A percentile compares a stretch with the other conserved stretches of the same genome.
Conservation (phyloP, 1,139 yeast genomes). For the Hanseniaspora sp. region DNA sequence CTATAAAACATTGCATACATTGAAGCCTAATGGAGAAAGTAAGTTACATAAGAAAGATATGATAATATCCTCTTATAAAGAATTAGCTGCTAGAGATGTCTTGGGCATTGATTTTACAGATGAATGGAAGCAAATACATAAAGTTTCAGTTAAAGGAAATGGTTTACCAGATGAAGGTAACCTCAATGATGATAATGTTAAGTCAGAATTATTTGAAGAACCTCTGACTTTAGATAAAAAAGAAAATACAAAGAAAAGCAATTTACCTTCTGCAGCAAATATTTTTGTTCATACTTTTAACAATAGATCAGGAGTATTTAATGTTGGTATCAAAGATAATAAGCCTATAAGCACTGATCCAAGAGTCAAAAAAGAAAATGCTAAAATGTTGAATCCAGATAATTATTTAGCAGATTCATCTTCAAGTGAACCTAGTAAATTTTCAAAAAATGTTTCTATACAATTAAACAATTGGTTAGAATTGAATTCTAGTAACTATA, state of each 20-base stretch:
- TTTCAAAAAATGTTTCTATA: constrained; percentile 44
- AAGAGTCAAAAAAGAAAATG: constrained; percentile 57
- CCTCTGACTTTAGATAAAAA: neutral
- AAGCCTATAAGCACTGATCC: constrained; percentile 73
- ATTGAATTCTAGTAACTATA: constrained; percentile 32
- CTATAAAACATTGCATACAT: constrained; percentile 23
- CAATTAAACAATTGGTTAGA: constrained; percentile 47
- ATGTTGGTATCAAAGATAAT: constrained; percentile 70
- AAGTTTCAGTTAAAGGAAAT: constrained; percentile 10
- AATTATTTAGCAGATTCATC: constrained; percentile 45
- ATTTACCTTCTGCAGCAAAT: constrained; percentile 10
- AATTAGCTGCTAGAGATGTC: constrained; percentile 59
- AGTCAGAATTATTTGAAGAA: neutral
- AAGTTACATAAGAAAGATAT: constrained; percentile 18
- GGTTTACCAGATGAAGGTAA: constrained; percentile 25
- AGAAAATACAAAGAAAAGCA: neutral
- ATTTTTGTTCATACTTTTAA: constrained; percentile 56
- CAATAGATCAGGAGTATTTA: constrained; percentile 79
- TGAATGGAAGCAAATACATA: constrained; percentile 36
- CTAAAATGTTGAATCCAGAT: constrained; percentile 62
- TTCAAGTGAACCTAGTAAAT: constrained; percentile 29
- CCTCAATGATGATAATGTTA: constrained; percentile 29
- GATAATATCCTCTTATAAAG: constrained; percentile 57
- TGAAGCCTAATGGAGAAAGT: neutral
- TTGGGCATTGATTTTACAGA: constrained; percentile 36